phyloP scores from a whole-genome alignment of 495 filamentous ascomycete species.

The Talaromyces wortmannii region DNA sequence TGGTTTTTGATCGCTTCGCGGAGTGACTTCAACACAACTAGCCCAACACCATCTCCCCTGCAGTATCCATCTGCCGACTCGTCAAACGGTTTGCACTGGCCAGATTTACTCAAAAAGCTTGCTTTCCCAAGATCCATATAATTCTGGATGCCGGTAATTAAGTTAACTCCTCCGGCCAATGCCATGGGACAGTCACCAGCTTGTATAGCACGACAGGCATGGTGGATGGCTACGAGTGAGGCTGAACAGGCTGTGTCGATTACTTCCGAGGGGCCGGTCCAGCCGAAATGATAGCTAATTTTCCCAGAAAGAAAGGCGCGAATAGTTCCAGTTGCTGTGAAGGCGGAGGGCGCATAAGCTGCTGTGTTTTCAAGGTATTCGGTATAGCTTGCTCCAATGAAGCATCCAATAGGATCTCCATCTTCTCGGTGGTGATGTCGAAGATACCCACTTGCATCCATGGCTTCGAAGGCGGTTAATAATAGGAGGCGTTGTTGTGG shows the following conservation, averaged over 20 bases:
- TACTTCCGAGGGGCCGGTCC: constrained; percentile 15
- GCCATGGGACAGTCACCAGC: constrained; percentile 11
- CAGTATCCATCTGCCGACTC: constrained; percentile 55
- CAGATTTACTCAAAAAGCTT: constrained; percentile 16
- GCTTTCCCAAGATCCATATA: constrained; percentile 18
- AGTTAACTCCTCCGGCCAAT: constrained; percentile 27
- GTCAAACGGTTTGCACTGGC: constrained; percentile 51
- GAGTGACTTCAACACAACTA: constrained; percentile 28
- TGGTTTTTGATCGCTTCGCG: constrained; percentile 21
- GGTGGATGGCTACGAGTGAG: constrained; percentile 42
- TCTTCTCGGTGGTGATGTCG: constrained; percentile 6
- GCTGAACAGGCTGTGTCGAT: constrained; percentile 44
- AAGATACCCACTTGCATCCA: constrained; percentile 20
- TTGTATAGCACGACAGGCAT: constrained; percentile 38
- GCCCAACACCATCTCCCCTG: constrained; percentile 46
- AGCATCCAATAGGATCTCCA: constrained; percentile 1
- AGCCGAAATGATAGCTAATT: constrained; percentile 16
- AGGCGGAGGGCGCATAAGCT: constrained; percentile 7
- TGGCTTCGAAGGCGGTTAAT: constrained; percentile 9
- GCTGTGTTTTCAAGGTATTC: constrained; percentile 20
- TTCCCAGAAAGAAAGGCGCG: constrained; percentile 2
- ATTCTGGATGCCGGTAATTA: constrained; percentile 27
- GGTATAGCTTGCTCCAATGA: constrained; percentile 2
- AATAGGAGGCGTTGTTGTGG: constrained; percentile 15
- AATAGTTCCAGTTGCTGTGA: constrained; percentile 10